Conservation (phyloP, 2,329 filamentous ascomycete genomes). For the Fusarium sp. region DNA sequence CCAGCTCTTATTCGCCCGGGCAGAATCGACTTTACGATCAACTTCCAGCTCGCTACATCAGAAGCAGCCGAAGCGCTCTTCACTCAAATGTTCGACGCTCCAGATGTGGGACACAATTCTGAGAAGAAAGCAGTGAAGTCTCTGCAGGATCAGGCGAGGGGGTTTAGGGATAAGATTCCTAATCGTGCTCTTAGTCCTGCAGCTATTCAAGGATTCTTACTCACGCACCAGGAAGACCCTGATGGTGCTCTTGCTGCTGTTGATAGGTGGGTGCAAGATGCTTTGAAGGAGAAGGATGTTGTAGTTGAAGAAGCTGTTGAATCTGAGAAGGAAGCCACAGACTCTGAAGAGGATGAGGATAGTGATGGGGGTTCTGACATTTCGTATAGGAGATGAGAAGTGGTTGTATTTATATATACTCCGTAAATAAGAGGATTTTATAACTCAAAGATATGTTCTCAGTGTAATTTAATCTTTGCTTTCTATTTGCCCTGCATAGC, state of each 20-base stretch:
- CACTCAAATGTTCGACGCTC: not conserved
- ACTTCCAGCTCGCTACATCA: constrained; percentile 9
- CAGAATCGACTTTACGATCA: constrained; percentile 8
- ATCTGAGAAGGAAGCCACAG: not conserved
- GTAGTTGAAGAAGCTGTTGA: accelerated
- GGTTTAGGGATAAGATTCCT: constrained; percentile 2
- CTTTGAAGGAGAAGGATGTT: not conserved
- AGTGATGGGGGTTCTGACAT: not conserved
- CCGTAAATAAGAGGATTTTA: accelerated
- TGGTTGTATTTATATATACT: not conserved
- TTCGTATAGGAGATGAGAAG: not conserved
- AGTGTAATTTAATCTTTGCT: not conserved
- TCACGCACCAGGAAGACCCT: constrained; percentile 6
- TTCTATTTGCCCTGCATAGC: not conserved
- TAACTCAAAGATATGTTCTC: not conserved
- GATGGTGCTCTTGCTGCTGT: not conserved
- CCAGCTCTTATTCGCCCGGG: not conserved
- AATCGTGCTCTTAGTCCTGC: constrained; percentile 13
- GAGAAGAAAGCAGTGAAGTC: not conserved
- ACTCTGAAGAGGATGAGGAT: not conserved
- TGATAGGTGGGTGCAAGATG: not conserved
- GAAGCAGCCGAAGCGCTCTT: not conserved
- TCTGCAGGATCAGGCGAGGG: not conserved
- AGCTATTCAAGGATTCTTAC: constrained; percentile 18
- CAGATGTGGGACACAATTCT: not conserved